Evolutionary conservation across 495 filamentous ascomycete genomes (phyloP).

Genomic region (Aspergillus campestris): DNA sequence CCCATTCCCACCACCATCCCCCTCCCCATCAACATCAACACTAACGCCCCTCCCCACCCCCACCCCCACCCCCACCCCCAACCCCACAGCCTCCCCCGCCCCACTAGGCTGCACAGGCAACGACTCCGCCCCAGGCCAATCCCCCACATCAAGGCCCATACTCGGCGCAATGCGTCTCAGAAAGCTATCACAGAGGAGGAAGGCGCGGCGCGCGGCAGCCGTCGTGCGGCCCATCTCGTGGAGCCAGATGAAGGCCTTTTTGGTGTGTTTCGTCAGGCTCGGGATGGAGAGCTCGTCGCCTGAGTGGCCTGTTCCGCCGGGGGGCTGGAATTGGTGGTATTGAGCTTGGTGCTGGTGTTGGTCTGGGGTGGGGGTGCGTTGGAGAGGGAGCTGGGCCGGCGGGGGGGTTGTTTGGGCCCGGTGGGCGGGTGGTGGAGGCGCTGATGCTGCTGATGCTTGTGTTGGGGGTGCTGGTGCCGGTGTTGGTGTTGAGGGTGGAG

Average conservation of each 20-base stretch:
- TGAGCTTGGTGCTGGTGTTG: background rate
- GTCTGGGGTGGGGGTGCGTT: too few species aligned
- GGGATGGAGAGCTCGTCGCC: conserved; percentile 7
- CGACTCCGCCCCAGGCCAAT: conserved; percentile 16
- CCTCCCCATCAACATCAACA: background rate
- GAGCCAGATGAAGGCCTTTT: conserved; percentile 45
- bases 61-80: background rate
- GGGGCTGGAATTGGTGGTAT: conserved; percentile 9
- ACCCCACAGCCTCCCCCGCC: background rate
- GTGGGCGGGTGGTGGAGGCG: too few species aligned
- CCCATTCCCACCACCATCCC: too few species aligned
- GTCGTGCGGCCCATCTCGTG: conserved; percentile 31
- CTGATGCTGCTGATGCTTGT: background rate
- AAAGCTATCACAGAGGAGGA: conserved; percentile 29
- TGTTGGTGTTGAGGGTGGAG: background rate
- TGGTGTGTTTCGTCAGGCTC: conserved; percentile 31
- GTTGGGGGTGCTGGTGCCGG: background rate
- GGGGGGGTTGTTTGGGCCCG: background rate
- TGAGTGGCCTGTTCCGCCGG: conserved; percentile 1
- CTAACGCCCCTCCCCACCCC: too few species aligned
- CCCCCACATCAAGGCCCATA: conserved; percentile 21
- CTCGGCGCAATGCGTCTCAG: conserved; percentile 20
- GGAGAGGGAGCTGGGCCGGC: background rate
- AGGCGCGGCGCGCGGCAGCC: conserved; percentile 40
- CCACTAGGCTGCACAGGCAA: background rate